phyloP scores from a whole-genome alignment of 192 early-diverging fungal species.

The Linderina pennispora region DNA sequence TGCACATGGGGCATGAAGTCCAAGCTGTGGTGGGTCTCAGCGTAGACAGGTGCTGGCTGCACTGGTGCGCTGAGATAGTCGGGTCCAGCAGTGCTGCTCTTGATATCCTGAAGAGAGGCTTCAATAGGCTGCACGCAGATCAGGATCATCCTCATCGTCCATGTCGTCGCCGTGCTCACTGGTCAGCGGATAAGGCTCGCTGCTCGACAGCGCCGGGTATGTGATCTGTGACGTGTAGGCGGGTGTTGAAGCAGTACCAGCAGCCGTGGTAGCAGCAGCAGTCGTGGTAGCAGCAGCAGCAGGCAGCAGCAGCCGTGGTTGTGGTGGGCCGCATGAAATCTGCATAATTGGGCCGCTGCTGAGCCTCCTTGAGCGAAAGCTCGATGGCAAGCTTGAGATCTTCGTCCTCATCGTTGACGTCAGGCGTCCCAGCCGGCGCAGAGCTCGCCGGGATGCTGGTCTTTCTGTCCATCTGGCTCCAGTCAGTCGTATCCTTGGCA shows the following conservation, averaged over 20 bases:
- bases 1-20: slow-evolving; percentile 34
- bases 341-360: slow-evolving; percentile 42
- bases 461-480: neutral
- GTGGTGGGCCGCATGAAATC: slow-evolving; percentile 22
- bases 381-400: slow-evolving; percentile 93
- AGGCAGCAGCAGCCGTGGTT: neutral
- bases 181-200: slow-evolving; percentile 30
- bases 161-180: slow-evolving; percentile 15
- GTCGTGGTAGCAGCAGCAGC: neutral
- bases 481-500: neutral
- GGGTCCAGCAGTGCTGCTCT: slow-evolving; percentile 8
- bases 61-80: slow-evolving; percentile 14
- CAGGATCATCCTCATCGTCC: slow-evolving; percentile 60
- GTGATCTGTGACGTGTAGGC: too few species aligned
- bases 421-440: slow-evolving; percentile 4
- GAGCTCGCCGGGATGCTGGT: slow-evolving; percentile 2
- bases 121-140: slow-evolving; percentile 72
- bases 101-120: slow-evolving; percentile 64
- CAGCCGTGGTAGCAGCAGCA: neutral
- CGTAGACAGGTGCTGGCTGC: slow-evolving; percentile 2
- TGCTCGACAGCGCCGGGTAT: slow-evolving; percentile 17
- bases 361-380: slow-evolving; percentile 68
- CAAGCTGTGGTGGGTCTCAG: slow-evolving; percentile 9
- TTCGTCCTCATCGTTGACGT: slow-evolving; percentile 68
- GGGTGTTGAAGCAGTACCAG: slow-evolving; percentile 1